phyloP scores from a whole-genome alignment of 2,329 filamentous ascomycete species.

The Colletotrichum simmondsii region DNA sequence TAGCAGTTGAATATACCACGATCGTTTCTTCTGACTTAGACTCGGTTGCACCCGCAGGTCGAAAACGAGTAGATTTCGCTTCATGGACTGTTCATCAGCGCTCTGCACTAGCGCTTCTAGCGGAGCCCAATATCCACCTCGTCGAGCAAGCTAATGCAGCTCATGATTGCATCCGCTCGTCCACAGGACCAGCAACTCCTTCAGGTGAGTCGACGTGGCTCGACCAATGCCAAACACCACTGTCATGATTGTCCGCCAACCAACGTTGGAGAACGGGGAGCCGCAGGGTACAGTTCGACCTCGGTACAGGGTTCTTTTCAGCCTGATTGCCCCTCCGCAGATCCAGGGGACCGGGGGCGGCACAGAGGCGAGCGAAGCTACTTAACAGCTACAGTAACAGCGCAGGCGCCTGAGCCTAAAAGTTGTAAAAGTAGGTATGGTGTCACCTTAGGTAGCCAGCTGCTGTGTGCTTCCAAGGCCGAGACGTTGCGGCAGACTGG shows the following conservation, averaged over 20 bases:
- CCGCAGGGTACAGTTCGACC: slow-evolving; percentile 10
- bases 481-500: neutral
- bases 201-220: slow-evolving; percentile 32
- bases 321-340: slow-evolving; percentile 28
- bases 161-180: slow-evolving; percentile 16
- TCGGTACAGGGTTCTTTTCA: slow-evolving; percentile 6
- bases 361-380: neutral
- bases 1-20: neutral
- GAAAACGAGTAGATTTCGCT: neutral
- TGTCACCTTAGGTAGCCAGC: neutral
- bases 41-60: neutral
- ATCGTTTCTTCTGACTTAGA: neutral
- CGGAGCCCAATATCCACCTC: neutral
- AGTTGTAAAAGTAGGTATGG: neutral
- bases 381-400: neutral
- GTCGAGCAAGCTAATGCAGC: slow-evolving; percentile 12
- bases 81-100: neutral
- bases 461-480: neutral
- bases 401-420: neutral
- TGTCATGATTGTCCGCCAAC: slow-evolving; percentile 30
- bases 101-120: neutral
- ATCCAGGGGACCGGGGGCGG: neutral
- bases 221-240: slow-evolving; percentile 24
- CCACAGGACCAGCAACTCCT: slow-evolving; percentile 21
- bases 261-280: slow-evolving; percentile 29